These are phyloP conservation scores for Solanum appendiculatum DNA, from an alignment of 257 asterid genomes.

Conservation along the genomic window DNA sequence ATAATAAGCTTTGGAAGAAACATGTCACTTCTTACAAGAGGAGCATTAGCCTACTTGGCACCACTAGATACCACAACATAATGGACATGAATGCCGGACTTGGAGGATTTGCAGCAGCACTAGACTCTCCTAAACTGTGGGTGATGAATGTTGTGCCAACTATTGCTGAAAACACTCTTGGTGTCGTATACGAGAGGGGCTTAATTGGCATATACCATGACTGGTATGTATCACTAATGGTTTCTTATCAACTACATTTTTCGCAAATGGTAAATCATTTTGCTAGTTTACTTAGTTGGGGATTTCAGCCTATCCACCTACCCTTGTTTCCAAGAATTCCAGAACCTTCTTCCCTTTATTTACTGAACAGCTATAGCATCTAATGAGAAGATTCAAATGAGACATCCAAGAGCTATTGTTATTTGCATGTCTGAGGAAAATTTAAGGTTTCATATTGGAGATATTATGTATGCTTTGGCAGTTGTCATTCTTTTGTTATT, in stretches of 20 bases:
- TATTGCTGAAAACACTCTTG: constrained; percentile 56
- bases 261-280: background rate
- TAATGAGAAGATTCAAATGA: background rate
- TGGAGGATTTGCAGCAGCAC: constrained; percentile 84
- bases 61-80: constrained; percentile 67
- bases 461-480: background rate
- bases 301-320: background rate
- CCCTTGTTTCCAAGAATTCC: background rate
- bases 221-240: constrained; percentile 38
- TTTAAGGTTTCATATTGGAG: background rate
- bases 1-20: constrained; percentile 66
- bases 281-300: background rate
- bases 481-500: background rate
- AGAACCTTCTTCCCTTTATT: background rate
- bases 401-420: background rate
- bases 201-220: constrained; percentile 90
- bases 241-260: background rate
- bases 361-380: background rate
- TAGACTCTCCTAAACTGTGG: constrained; percentile 76
- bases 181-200: constrained; percentile 73
- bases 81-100: constrained; percentile 96
- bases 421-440: background rate
- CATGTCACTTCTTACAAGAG: constrained; percentile 57
- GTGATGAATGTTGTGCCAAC: constrained; percentile 92
- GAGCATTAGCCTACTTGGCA: constrained; percentile 40